phyloP scores from a whole-genome alignment of 306 rosid genomes.

The Rosa persica region DNA sequence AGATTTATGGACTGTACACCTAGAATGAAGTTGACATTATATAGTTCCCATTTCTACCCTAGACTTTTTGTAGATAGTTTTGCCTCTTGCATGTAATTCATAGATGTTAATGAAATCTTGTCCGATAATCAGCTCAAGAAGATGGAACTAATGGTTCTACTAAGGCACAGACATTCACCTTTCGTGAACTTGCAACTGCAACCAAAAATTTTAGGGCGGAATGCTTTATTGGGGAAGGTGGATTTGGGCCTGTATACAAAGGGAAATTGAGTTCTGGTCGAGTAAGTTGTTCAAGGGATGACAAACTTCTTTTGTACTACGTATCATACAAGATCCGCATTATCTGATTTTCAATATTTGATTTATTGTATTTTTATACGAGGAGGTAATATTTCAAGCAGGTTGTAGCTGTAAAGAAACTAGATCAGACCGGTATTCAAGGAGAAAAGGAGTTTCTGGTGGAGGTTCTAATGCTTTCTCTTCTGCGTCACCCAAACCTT shows the following conservation, averaged over 20 bases:
- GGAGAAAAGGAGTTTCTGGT: slow-evolving; percentile 68
- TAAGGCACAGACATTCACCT: slow-evolving; percentile 45
- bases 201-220: slow-evolving; percentile 58
- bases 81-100: not conserved
- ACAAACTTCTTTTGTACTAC: not conserved
- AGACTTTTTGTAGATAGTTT: not conserved
- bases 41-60: not conserved
- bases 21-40: not conserved
- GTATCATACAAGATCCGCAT: not conserved
- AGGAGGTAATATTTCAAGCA: slow-evolving; percentile 19
- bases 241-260: slow-evolving; percentile 74
- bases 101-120: slow-evolving; percentile 8
- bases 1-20: not conserved
- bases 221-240: slow-evolving; percentile 62
- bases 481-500: slow-evolving; percentile 64
- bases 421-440: slow-evolving; percentile 54
- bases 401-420: slow-evolving; percentile 67
- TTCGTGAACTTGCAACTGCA: slow-evolving; percentile 62
- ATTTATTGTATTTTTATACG: slow-evolving; percentile 11
- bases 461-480: slow-evolving; percentile 68
- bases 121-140: slow-evolving; percentile 15
- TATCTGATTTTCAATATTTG: not conserved
- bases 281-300: slow-evolving; percentile 33
- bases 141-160: slow-evolving; percentile 15
- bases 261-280: slow-evolving; percentile 38